Conservation (phyloP, 768 basidiomycete species). For the Termitomyces sp. region DNA sequence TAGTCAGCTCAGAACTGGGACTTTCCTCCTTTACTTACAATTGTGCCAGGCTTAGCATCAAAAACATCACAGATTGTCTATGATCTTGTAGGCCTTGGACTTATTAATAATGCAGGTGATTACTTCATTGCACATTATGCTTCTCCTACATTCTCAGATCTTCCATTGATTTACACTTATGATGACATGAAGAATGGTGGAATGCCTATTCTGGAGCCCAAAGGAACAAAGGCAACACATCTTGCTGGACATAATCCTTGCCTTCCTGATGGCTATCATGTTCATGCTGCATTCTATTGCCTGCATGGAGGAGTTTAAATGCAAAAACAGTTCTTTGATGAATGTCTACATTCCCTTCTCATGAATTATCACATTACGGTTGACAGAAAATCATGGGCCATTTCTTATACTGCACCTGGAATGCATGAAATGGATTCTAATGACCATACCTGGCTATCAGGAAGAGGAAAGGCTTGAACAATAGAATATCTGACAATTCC, state of each 20-base stretch:
- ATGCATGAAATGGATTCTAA: background rate
- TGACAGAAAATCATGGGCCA: background rate
- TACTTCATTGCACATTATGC: slow-evolving; percentile 1
- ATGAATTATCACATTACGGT: background rate
- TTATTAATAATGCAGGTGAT: background rate
- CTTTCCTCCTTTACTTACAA: background rate
- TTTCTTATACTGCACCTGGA: background rate
- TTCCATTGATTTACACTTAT: background rate
- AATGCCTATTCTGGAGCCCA: background rate
- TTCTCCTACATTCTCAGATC: background rate
- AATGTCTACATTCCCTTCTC: background rate
- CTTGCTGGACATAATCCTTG: background rate
- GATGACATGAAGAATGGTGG: background rate
- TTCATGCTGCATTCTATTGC: background rate
- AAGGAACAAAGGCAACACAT: background rate
- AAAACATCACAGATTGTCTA: background rate
- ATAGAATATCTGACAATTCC: background rate
- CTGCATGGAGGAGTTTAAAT: background rate
- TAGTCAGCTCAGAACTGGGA: background rate
- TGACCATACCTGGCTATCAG: background rate
- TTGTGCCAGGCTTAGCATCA: background rate
- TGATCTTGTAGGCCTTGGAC: background rate
- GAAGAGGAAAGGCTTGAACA: background rate
- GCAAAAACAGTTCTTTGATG: background rate
- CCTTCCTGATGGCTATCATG: background rate